Evolutionary conservation across 139 green algal genomes (phyloP), one percentile per base, ranked within the genome.

Genomic region (Closterium sp.): DNA sequence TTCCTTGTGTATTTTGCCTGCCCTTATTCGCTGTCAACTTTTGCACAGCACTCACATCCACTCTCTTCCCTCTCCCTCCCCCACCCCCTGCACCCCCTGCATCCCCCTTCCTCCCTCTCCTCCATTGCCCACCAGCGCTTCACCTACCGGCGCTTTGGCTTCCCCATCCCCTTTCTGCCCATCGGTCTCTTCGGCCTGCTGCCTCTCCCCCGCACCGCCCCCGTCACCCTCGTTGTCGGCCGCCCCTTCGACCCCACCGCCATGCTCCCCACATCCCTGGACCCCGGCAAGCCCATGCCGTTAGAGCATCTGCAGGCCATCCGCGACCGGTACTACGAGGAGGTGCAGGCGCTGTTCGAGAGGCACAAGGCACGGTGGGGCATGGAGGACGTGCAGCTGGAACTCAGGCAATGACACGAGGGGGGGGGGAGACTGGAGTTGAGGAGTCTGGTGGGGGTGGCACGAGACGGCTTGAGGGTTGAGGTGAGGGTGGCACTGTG

Each of bases 91-190:
- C n/a, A n/a, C n/a, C n/a, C n/a, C n/a, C n/a, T n/a, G n/a, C n/a
- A n/a, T n/a, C n/a, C n/a, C n/a, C n/a, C n/a, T n/a, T n/a, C n/a
- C 23, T 19, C 10, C 21, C 84, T 87, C 31, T 3, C 1, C 31
- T 31, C 32, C 55, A 16, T 19, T 76, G 16, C 55, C 55, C 55
- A 28, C 55, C 94, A 96, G 90, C 83, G 93, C 23, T 95, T 90
- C 34, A 95, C 94, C 21, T 96, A 96, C 94, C 91, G 91, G 88
- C 64, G 55, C 0, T 36, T 95, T 84, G 94, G 94, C n/a, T 96
- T 95, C 83, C 94, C 94, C 19, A 84, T 95, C 33, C 94, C 94
- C 0, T 96, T 95, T 33, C 55, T 95, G 10, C 90, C 93, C 19
- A 92, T 91, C 8, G 94, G 94, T 19, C 55, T 90, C 12, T 43